phyloP scores from a whole-genome alignment of 148 eudicot species.

The Vaccinium myrtillus region DNA sequence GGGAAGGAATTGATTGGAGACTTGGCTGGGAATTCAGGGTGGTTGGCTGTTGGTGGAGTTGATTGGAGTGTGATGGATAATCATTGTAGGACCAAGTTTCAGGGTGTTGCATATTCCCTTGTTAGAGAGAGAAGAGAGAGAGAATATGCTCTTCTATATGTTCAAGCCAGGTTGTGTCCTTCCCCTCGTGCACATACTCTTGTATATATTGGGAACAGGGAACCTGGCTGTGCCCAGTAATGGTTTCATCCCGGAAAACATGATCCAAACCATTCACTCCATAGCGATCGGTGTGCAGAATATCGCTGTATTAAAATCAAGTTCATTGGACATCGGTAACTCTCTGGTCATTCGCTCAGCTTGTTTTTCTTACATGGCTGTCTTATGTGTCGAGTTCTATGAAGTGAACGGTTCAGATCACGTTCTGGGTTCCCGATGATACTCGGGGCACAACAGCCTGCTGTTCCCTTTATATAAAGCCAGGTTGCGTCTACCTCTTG shows the following conservation, averaged over 20 bases:
- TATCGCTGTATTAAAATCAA: not conserved
- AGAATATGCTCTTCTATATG: not conserved
- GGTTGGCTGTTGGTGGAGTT: conserved; percentile 16
- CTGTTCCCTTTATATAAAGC: not conserved
- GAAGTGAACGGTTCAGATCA: not conserved
- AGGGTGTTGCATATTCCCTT: conserved; percentile 20
- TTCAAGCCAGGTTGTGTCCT: not conserved
- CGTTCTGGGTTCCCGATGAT: not conserved
- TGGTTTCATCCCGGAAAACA: not conserved
- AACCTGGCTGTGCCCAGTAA: not conserved
- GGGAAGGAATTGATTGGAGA: conserved; percentile 38
- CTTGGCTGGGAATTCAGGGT: conserved; percentile 35
- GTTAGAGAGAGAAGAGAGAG: not conserved
- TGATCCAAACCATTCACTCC: not conserved
- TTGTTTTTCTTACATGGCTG: not conserved
- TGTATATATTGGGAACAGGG: conserved; percentile 3
- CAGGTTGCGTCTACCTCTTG: not conserved
- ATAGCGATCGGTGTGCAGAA: not conserved
- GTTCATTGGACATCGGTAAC: not conserved
- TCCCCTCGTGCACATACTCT: not conserved
- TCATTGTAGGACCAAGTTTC: conserved; percentile 10
- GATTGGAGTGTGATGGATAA: conserved; percentile 15
- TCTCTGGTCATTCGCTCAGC: not conserved
- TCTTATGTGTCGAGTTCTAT: not conserved
- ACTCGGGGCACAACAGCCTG: not conserved